phyloP scores from a whole-genome alignment of 371 early-diverging fungal genomes.

The Homolaphlyctis polyrhiza region DNA sequence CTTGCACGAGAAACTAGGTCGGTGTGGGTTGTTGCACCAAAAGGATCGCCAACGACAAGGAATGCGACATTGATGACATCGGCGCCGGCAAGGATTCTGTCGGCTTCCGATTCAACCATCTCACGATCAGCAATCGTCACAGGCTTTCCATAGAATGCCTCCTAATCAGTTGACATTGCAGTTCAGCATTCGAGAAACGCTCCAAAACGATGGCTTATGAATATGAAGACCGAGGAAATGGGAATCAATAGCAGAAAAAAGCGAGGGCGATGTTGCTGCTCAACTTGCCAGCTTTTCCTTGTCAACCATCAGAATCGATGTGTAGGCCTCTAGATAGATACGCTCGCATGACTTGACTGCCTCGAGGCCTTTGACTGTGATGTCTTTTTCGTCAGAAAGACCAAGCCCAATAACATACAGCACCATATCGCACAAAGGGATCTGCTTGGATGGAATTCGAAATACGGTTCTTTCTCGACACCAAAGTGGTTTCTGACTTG shows the following conservation, averaged over 20 bases:
- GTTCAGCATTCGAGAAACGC: too few relatives aligned
- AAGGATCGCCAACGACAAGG: slow-evolving; percentile 99
- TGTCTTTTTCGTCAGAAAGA: slow-evolving; percentile 94
- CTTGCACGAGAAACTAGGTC: slow-evolving; percentile 95
- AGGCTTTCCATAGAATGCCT: slow-evolving; percentile 81
- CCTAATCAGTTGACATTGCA: too few relatives aligned
- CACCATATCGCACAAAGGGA: slow-evolving; percentile 45
- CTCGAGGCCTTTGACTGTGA: slow-evolving; percentile 93
- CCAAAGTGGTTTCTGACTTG: too few relatives aligned
- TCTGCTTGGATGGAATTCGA: too few relatives aligned
- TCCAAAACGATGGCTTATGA: not conserved
- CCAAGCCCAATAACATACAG: slow-evolving; percentile 95
- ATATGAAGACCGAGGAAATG: too few relatives aligned
- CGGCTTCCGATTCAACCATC: slow-evolving; percentile 92
- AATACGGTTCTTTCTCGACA: too few relatives aligned
- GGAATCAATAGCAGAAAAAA: too few relatives aligned
- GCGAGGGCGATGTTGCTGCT: too few relatives aligned
- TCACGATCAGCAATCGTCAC: slow-evolving; percentile 92
- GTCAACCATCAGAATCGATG: slow-evolving; percentile 86
- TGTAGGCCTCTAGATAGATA: slow-evolving; percentile 98
- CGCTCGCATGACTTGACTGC: slow-evolving; percentile 83
- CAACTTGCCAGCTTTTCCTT: slow-evolving; percentile 77
- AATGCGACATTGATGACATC: slow-evolving; percentile 88
- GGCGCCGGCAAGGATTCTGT: slow-evolving; percentile 85
- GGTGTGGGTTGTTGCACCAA: slow-evolving; percentile 99